Evolutionary conservation across 2,329 filamentous ascomycete species (phyloP).

Genomic region (Trichoderma harzianum): DNA sequence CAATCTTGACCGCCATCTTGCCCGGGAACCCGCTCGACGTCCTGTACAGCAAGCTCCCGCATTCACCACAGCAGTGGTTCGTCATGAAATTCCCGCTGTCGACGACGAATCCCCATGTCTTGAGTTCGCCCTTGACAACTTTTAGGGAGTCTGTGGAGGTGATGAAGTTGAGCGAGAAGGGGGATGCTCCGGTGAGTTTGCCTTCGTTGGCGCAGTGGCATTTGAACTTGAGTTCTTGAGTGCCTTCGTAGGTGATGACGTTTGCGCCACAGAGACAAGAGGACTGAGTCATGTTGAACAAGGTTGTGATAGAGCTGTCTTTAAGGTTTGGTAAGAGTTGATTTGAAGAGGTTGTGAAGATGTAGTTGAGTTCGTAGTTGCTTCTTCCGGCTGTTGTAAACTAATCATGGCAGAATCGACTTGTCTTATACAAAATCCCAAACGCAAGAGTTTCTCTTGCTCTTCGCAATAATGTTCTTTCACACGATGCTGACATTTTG

Average conservation of each 20-base stretch:
- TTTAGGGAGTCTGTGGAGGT: background rate
- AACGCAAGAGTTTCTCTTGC: background rate
- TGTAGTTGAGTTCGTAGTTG: background rate
- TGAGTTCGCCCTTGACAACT: background rate
- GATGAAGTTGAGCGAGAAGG: slow-evolving; percentile 8
- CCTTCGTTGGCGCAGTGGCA: background rate
- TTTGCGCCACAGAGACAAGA: slow-evolving; percentile 4
- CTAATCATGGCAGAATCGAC: background rate
- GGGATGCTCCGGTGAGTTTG: background rate
- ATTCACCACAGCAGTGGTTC: background rate
- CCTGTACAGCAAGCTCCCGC: background rate
- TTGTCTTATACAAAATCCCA: background rate
- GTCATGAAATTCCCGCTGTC: slow-evolving; percentile 2
- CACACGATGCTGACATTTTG: background rate
- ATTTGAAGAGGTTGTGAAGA: background rate
- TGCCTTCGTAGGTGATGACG: background rate
- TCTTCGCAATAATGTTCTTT: background rate
- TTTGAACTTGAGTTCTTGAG: background rate
- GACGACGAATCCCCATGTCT: background rate
- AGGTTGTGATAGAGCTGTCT: background rate
- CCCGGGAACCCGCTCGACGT: background rate
- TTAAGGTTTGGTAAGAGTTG: background rate
- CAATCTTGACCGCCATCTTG: slow-evolving; percentile 8
- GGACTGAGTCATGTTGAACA: slow-evolving; percentile 2
- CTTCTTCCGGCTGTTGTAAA: background rate